Evolutionary conservation across 441 rosid genomes (phyloP).

Genomic region (Syzygium malaccense): DNA sequence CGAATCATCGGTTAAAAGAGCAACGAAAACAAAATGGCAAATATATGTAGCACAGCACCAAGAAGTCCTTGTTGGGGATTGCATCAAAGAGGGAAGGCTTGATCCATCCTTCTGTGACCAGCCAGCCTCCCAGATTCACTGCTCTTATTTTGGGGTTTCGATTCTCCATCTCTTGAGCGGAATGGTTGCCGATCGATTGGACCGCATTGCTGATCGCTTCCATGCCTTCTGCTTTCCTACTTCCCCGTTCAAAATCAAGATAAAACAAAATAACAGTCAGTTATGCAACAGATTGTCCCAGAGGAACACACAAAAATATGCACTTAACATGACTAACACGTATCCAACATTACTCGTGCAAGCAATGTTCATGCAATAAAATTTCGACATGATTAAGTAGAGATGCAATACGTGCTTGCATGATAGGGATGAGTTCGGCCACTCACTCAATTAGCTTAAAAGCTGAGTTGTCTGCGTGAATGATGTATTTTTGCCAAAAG

Average conservation of each 20-base stretch:
- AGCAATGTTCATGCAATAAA: not conserved
- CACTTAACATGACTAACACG: not conserved
- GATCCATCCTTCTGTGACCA: constrained; percentile 1
- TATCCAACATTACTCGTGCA: not conserved
- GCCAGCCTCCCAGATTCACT: not conserved
- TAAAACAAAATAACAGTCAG: not conserved
- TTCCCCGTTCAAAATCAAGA: not conserved
- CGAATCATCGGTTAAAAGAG: not conserved
- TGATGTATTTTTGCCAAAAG: not conserved
- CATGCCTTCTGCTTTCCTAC: not conserved
- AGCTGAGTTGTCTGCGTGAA: not conserved
- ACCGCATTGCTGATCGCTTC: not conserved
- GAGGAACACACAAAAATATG: not conserved
- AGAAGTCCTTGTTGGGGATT: not conserved
- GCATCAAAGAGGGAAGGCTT: not conserved
- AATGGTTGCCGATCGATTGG: not conserved
- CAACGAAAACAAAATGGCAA: not conserved
- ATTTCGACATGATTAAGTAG: not conserved
- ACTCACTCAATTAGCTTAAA: not conserved
- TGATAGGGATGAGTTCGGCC: rapidly evolving
- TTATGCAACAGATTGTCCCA: not conserved
- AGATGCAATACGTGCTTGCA: not conserved
- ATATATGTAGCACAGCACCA: not conserved
- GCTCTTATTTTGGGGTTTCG: not conserved
- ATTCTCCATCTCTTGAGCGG: not conserved